Evolutionary conservation across 495 filamentous ascomycete species (phyloP), one percentile per base, ranked within the genome.

Genomic region (Xylaria longipes): DNA sequence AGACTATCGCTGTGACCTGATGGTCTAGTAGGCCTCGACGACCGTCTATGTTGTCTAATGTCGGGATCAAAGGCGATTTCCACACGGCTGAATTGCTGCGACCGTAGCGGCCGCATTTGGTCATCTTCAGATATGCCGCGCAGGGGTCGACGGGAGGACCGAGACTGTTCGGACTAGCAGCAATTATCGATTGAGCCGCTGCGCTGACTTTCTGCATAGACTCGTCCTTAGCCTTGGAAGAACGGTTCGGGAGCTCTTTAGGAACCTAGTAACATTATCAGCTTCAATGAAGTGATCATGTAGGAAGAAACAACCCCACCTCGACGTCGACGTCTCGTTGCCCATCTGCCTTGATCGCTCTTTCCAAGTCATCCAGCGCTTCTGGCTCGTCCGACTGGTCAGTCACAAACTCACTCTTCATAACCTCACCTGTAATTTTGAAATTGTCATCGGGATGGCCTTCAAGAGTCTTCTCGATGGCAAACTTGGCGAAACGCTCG

Each of bases 1-100:
- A 79, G 22, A 74, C 73, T 33, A 79, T 74, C 7, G 67, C 77
- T 1, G 75, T 79, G 12, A 77, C 43, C 41, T 77, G 75, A 45
- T 71, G 76, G 27, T 75, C 75, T 1, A 77, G 56, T 7, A 77
- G 52, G 4, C 69, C 76, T 27, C 52, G 72, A n/a, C 72, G 68
- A 0, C 72, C 74, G 0, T 73, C 61, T 20, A 56, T 17, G 9
- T 72, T 65, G 35, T 76, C 72, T 4, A 78, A 62, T 0, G 1
- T 48, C 2, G 76, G 76, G 8, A 78, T 64, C 1, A 73, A 69
- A 7, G 73, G 69, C 1, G 76, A 75, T 31, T 22, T 68, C 76
- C 76, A 78, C 0, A 75, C 15, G 5, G 71, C 67, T 25, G 70
- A 39, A 9, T 73, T 71, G 14, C 71, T 77, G 4, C 67, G 66